Base-by-base conservation (phyloP, 352 stramenopile species). In the Detonula confervacea region DNA sequence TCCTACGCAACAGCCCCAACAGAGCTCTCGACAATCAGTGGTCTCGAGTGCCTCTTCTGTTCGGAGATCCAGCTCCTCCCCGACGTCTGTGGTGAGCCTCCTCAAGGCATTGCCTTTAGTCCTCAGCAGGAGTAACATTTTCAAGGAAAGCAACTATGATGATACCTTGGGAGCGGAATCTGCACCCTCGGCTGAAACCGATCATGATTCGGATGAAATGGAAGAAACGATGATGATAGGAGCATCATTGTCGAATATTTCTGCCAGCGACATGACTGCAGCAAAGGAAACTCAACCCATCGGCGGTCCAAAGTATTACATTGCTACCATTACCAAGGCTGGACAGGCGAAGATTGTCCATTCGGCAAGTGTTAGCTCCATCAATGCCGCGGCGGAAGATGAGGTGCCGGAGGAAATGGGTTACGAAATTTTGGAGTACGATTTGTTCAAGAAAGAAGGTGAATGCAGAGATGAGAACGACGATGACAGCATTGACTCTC, bases 231-330 rank as follows among this genome's bases (percentile, higher is more conserved):
- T 33, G 33, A 27, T 27, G 20, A 37, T n/a, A n/a, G n/a, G n/a
- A n/a, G n/a, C 55, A 27, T 63, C 55, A 12, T 30, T 63, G 29
- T 63, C 55, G 27, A 42, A 2, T 16, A 3, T 49, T 2, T 63
- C 16, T 47, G 12, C 8, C 47, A 63, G 55, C 14, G 29, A 49
- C 0, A 29, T 63, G 14, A n/a, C n/a, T n/a, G 20, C 35, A 63
- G 29, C 11, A 1, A 3, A 6, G 29, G 55, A 63, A 20, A 47
- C 55, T 27, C 55, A 63, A 42, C 55, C 55, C 55, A 11, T 63
- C 29, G 55, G 55, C 29, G 55, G 55, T 47, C 29, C 55, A 18
- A 63, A 63, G 24, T 63, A 63, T 63, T 63, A 63, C 16, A 27
- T 63, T 8, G 42, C 29, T n/a, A 42, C 42, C 3, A 49, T 33